phyloP scores from a whole-genome alignment of 495 filamentous ascomycete genomes.

The Clohesyomyces aquaticus region DNA sequence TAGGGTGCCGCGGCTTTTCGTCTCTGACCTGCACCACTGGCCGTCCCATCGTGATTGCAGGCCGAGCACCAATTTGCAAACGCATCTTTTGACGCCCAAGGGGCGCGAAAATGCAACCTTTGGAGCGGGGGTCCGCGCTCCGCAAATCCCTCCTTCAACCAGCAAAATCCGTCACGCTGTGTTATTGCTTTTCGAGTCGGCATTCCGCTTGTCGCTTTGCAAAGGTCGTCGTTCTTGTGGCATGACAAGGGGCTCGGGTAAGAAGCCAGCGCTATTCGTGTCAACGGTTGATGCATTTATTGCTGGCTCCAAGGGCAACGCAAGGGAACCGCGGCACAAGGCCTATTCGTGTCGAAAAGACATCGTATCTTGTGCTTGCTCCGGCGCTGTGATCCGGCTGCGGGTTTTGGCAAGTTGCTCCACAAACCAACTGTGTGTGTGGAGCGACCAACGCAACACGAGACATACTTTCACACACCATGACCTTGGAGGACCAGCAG shows the following conservation, averaged over 20 bases:
- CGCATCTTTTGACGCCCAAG: conserved; percentile 28
- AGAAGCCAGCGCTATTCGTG: conserved; percentile 20
- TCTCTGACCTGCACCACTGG: conserved; percentile 19
- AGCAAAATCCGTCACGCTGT: neutral
- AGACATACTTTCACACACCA: conserved; percentile 1
- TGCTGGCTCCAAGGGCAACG: conserved; percentile 3
- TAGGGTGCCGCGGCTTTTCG: conserved; percentile 26
- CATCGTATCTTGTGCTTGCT: conserved; percentile 4
- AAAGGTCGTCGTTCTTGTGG: neutral
- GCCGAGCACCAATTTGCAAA: conserved; percentile 12
- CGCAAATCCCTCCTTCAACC: conserved; percentile 17
- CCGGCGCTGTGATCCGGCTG: conserved; percentile 24
- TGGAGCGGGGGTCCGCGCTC: conserved; percentile 10
- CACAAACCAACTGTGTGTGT: conserved; percentile 6
- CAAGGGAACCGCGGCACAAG: conserved; percentile 17
- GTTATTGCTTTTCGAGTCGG: conserved; percentile 36
- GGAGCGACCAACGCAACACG: conserved; percentile 7
- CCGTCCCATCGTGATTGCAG: conserved; percentile 23
- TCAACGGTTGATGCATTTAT: conserved; percentile 30
- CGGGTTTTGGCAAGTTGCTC: conserved; percentile 5
- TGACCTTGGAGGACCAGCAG: too few species aligned
- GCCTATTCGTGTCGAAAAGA: conserved; percentile 6
- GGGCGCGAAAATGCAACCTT: conserved; percentile 20
- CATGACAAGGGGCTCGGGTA: neutral
- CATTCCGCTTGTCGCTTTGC: conserved; percentile 28